Evolutionary conservation across 371 early-diverging fungal genomes (phyloP).

Genomic region (Cokeromyces recurvatus): DNA sequence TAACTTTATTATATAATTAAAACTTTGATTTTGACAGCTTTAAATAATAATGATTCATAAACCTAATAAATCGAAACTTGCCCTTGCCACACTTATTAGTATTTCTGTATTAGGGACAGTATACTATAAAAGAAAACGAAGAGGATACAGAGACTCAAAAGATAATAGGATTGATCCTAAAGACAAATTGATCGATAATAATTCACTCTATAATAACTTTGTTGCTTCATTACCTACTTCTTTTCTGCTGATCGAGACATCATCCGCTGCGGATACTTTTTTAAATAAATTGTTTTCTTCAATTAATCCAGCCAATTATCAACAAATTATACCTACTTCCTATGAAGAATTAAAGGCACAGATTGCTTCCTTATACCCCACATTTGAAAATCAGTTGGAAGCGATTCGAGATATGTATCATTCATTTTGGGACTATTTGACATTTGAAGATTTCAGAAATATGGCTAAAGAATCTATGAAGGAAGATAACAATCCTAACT

Average conservation of each 20-base stretch:
- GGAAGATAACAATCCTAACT: conserved; percentile 12
- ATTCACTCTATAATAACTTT: conserved; percentile 11
- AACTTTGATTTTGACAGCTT: no score
- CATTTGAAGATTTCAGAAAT: conserved; percentile 29
- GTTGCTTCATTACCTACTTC: conserved; percentile 7
- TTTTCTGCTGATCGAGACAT: neutral
- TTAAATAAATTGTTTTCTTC: no score
- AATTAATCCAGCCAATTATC: neutral
- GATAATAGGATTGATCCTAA: neutral
- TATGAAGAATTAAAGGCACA: conserved; percentile 20
- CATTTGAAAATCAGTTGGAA: conserved; percentile 23
- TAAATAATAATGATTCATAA: no score
- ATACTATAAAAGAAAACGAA: conserved; percentile 4
- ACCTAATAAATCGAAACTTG: conserved; percentile 10
- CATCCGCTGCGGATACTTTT: neutral
- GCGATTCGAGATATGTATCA: conserved; percentile 24
- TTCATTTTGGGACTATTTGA: conserved; percentile 29
- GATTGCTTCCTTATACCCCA: conserved; percentile 18
- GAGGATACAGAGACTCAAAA: neutral
- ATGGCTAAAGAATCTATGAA: conserved; percentile 24
- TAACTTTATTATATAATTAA: no score
- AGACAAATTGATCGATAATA: neutral
- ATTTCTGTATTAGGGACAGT: conserved; percentile 12
- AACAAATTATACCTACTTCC: conserved; percentile 11
- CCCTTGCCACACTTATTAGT: conserved; percentile 10